Evolutionary conservation across 2,329 filamentous ascomycete species (phyloP).

Genomic region (Epicoccum nigrum): DNA sequence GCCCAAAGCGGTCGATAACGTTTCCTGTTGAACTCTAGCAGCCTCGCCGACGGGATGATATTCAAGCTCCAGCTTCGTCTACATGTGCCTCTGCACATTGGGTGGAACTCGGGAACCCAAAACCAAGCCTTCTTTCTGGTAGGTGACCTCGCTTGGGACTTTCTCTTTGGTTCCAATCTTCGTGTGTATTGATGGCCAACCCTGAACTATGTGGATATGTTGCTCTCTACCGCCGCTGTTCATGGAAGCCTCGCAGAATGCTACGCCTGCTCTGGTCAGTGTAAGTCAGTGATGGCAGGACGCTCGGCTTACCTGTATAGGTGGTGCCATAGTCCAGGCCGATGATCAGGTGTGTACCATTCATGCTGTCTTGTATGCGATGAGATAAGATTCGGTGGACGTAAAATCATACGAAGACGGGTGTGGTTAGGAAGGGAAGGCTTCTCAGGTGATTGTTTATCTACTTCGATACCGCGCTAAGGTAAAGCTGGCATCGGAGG

Average conservation of each 20-base stretch:
- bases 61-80: conserved; percentile 43
- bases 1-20: neutral
- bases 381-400: too few relatives aligned
- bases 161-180: conserved; percentile 39
- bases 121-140: conserved; percentile 10
- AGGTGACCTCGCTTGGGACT: conserved; percentile 33
- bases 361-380: neutral
- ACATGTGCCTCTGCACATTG: conserved; percentile 35
- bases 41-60: conserved; percentile 18
- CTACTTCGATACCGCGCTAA: too few relatives aligned
- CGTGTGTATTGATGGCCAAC: conserved; percentile 34
- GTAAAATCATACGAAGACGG: too few relatives aligned
- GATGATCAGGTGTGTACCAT: conserved; percentile 9
- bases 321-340: conserved; percentile 35
- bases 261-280: conserved; percentile 26
- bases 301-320: conserved; percentile 20
- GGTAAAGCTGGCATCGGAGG: too few relatives aligned
- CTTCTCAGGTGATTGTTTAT: too few relatives aligned
- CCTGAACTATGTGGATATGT: conserved; percentile 30
- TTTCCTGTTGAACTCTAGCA: conserved; percentile 24
- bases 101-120: conserved; percentile 28
- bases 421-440: too few relatives aligned
- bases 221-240: conserved; percentile 10
- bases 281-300: neutral
- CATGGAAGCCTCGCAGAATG: conserved; percentile 37